Evolutionary conservation across 305 asterid species (phyloP).

Genomic region (Solanum chacoense): DNA sequence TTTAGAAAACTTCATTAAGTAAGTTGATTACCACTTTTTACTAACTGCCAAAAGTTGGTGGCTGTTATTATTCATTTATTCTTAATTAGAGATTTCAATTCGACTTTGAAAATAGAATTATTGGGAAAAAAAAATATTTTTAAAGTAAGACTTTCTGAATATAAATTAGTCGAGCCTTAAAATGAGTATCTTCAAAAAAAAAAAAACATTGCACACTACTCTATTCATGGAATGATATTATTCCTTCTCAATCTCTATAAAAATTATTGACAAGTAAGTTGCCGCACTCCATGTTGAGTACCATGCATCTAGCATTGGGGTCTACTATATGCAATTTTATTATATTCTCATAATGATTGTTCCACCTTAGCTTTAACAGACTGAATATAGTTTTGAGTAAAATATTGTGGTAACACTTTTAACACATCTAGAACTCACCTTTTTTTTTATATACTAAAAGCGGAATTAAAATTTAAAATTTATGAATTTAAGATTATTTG

Average conservation of each 20-base stretch:
- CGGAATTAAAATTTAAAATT: not conserved
- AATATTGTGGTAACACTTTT: not conserved
- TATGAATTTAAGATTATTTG: not conserved
- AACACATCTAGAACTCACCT: not conserved
- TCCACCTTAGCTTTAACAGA: not conserved
- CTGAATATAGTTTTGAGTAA: not conserved
- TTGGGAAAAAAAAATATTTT: not conserved
- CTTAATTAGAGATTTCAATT: not conserved
- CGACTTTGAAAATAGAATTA: not conserved
- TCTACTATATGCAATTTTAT: not conserved
- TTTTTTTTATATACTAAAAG: not conserved
- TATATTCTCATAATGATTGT: not conserved
- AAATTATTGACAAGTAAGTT: not conserved
- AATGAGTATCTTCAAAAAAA: accelerated
- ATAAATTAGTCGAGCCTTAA: not conserved
- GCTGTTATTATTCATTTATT: not conserved
- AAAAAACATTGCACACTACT: not conserved
- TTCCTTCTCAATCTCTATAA: not conserved
- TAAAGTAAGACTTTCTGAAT: not conserved
- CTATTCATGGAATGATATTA: not conserved
- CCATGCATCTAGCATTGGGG: not conserved
- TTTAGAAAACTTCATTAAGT: not conserved
- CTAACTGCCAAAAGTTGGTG: not conserved
- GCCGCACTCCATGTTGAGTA: not conserved
- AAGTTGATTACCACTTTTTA: not conserved